Conservation (phyloP, 768 basidiomycete genomes). For the Paxillus rubicundulus region DNA sequence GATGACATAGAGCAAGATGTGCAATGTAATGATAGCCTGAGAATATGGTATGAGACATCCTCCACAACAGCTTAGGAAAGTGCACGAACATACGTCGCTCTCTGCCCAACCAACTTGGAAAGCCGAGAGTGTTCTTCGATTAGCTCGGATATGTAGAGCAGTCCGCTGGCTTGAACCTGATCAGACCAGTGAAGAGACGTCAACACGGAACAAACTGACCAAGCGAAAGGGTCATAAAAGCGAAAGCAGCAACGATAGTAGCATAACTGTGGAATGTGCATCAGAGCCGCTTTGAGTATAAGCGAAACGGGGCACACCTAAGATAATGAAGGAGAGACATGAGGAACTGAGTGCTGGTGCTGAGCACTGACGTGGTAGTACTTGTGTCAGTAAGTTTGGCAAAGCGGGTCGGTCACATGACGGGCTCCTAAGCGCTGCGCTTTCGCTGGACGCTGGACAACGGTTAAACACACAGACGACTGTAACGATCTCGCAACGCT, state of each 20-base stretch:
- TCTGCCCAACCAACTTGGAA: slow-evolving; percentile 80
- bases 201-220: slow-evolving; percentile 47
- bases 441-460: too few relatives aligned
- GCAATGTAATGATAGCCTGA: slow-evolving; percentile 77
- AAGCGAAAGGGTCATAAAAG: slow-evolving; percentile 89
- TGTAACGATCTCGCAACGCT: too few relatives aligned
- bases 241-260: slow-evolving; percentile 72
- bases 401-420: background rate
- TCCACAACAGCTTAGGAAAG: background rate
- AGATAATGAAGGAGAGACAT: slow-evolving; percentile 63
- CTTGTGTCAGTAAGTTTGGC: too few relatives aligned
- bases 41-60: slow-evolving; percentile 5
- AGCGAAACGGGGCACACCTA: slow-evolving; percentile 42
- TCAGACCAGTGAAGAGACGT: slow-evolving; percentile 5
- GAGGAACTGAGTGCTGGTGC: background rate
- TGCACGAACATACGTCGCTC: slow-evolving; percentile 81
- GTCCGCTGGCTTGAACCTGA: slow-evolving; percentile 70
- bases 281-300: slow-evolving; percentile 2
- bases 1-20: slow-evolving; percentile 70
- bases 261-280: slow-evolving; percentile 51
- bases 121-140: slow-evolving; percentile 89
- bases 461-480: too few relatives aligned
- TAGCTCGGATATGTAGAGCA: slow-evolving; percentile 90
- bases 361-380: too few relatives aligned
- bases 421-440: background rate